These are phyloP conservation scores for Annulohypoxylon truncatum DNA, from an alignment of 2,329 filamentous ascomycete species.

Conservation along the genomic window DNA sequence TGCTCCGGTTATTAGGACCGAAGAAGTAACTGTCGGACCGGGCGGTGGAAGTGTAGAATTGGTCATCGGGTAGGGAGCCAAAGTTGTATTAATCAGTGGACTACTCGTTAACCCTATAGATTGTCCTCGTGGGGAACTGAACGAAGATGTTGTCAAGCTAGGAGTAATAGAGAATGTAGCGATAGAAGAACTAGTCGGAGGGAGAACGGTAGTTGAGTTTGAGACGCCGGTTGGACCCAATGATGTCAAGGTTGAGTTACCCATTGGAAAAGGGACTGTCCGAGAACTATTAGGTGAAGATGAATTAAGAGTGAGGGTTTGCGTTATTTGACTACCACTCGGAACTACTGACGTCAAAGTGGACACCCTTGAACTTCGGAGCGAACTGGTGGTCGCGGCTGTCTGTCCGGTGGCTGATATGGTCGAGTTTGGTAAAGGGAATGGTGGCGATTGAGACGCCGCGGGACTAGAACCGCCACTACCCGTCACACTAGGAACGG, in stretches of 20 bases:
- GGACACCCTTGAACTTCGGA: conserved; percentile 1
- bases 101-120: too few species aligned
- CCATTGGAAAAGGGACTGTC: conserved; percentile 30
- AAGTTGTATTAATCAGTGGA: not conserved
- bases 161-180: not conserved
- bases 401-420: conserved; percentile 21
- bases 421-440: conserved; percentile 40
- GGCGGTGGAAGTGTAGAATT: conserved; percentile 16
- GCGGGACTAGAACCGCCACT: conserved; percentile 14
- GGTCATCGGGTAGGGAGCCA: conserved; percentile 10
- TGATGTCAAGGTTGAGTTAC: conserved; percentile 20
- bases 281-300: conserved; percentile 20
- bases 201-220: conserved; percentile 10
- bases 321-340: conserved; percentile 16
- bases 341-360: conserved; percentile 6
- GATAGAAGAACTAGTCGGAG: not conserved
- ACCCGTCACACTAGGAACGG: conserved; percentile 1
- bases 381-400: conserved; percentile 2
- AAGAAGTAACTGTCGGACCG: conserved; percentile 6
- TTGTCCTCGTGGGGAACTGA: not conserved
- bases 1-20: conserved; percentile 1
- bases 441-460: conserved; percentile 29
- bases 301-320: not conserved
- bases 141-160: conserved; percentile 10
- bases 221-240: conserved; percentile 19